These are phyloP conservation scores for Caryopteris hybrid DNA, from an alignment of 305 asterid species.

Conservation along the genomic window DNA sequence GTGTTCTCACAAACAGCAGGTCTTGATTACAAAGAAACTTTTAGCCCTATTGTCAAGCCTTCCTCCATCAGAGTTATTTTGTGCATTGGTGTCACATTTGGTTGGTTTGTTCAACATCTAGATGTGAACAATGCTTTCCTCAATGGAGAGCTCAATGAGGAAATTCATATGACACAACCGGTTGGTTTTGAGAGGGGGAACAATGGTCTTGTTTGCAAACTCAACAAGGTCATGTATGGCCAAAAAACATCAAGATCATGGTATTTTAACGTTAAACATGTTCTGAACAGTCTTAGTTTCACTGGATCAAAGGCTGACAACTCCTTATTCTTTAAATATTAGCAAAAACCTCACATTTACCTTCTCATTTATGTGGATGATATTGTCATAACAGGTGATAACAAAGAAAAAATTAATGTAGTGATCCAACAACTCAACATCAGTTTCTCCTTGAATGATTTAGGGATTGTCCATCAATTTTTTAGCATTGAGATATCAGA, in stretches of 20 bases:
- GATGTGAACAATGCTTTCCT: not conserved
- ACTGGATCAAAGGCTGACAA: too few relatives aligned
- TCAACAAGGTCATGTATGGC: not conserved
- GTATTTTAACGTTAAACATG: too few relatives aligned
- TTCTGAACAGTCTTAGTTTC: too few relatives aligned
- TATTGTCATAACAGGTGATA: too few relatives aligned
- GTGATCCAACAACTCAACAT: too few relatives aligned
- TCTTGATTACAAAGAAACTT: not conserved
- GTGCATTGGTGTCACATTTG: not conserved
- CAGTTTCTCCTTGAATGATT: not conserved
- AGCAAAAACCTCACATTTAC: too few relatives aligned
- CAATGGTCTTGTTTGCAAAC: not conserved
- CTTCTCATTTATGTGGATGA: too few relatives aligned
- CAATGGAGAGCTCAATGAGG: not conserved
- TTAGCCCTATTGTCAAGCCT: not conserved
- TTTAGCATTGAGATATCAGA: not conserved
- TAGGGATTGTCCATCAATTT: not conserved
- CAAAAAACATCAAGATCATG: not conserved
- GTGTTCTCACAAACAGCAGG: not conserved
- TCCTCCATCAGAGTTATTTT: not conserved
- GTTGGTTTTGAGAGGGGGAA: not conserved
- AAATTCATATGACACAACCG: not conserved
- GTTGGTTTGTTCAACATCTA: not conserved
- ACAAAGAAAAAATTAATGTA: too few relatives aligned
- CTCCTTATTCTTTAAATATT: too few relatives aligned